phyloP scores from a whole-genome alignment of 345 rosid species.

The Hibiscus trionum region DNA sequence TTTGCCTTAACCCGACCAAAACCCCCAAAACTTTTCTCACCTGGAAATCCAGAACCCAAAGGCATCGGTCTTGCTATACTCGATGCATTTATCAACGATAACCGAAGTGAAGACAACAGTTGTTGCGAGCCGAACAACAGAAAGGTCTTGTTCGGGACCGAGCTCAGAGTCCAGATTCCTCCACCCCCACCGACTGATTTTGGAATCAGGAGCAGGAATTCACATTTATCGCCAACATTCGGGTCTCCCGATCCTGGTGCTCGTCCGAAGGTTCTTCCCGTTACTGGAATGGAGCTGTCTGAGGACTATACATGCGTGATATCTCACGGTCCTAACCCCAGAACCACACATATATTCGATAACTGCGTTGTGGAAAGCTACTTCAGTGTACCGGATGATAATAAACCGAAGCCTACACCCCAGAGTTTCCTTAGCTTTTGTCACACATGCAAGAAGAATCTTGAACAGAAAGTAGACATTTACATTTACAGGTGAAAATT shows the following conservation, averaged over 20 bases:
- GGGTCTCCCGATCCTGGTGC: conserved; percentile 20
- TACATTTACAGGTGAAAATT: conserved; percentile 65
- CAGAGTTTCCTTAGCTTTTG: conserved; percentile 49
- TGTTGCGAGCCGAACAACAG: conserved; percentile 28
- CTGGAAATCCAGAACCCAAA: conserved; percentile 28
- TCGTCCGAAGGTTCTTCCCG: conserved; percentile 28
- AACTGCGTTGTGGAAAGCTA: conserved; percentile 56
- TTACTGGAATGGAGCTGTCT: conserved; percentile 61
- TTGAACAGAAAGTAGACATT: conserved; percentile 48
- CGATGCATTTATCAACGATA: conserved; percentile 12
- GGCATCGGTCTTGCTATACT: conserved; percentile 57
- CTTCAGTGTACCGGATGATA: conserved; percentile 15
- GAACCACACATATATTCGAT: conserved; percentile 71
- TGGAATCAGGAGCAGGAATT: conserved; percentile 39
- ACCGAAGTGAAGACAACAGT: conserved; percentile 9
- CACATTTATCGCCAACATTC: conserved; percentile 19
- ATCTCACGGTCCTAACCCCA: conserved; percentile 70
- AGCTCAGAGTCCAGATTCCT: conserved; percentile 49
- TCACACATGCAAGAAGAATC: conserved; percentile 70
- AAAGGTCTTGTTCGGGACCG: conserved; percentile 48
- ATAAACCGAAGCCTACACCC: conserved; percentile 11
- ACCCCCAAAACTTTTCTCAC: conserved; percentile 26
- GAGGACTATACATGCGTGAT: conserved; percentile 86
- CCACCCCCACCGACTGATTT: conserved; percentile 33
- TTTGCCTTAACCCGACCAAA: conserved; percentile 22